Percentiles rank a stretch among this genome's conserved stretches.
Conservation (phyloP, 2,329 filamentous ascomycete genomes). For the Penicillium decumbens region DNA sequence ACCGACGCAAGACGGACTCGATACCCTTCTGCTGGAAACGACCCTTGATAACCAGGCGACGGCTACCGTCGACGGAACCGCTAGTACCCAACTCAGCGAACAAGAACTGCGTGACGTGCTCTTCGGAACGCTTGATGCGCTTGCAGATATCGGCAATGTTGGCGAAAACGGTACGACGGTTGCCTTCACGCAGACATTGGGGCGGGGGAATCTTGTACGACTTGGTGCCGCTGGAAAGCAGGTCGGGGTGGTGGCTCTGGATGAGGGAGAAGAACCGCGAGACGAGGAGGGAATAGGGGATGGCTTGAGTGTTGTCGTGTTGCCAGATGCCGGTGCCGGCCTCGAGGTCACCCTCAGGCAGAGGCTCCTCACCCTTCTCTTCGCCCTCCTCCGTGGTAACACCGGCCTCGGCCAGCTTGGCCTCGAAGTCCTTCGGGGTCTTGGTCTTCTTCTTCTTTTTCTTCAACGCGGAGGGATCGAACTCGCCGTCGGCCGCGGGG, state of each 20-base stretch:
- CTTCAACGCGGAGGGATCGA: constrained; percentile 64
- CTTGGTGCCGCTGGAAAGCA: constrained; percentile 80
- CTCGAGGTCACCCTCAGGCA: constrained; percentile 70
- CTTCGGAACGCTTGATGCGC: constrained; percentile 97
- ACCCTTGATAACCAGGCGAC: constrained; percentile 96
- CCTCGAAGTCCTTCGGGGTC: constrained; percentile 57
- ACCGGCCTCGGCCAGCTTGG: constrained; percentile 60
- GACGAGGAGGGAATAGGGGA: constrained; percentile 81
- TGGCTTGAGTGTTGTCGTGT: constrained; percentile 70
- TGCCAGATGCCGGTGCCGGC: constrained; percentile 86
- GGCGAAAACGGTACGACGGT: constrained; percentile 99
- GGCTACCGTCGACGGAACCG: constrained; percentile 87
- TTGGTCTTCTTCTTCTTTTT: constrained; percentile 74
- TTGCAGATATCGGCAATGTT: constrained; percentile 99
- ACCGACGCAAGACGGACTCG: constrained; percentile 92
- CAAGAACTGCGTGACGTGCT: constrained; percentile 94
- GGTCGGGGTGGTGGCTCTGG: constrained; percentile 93
- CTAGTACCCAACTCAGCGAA: constrained; percentile 98
- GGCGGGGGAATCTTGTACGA: constrained; percentile 99
- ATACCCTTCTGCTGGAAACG: constrained; percentile 99
- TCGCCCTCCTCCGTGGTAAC: constrained; percentile 56
- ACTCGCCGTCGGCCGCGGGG: constrained; percentile 54
- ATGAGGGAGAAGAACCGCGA: constrained; percentile 91
- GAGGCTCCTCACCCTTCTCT: constrained; percentile 52
- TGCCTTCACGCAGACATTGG: constrained; percentile 98